Base-by-base conservation (phyloP, 129 eudicot genomes). In the Smallanthus sonchifolius region DNA sequence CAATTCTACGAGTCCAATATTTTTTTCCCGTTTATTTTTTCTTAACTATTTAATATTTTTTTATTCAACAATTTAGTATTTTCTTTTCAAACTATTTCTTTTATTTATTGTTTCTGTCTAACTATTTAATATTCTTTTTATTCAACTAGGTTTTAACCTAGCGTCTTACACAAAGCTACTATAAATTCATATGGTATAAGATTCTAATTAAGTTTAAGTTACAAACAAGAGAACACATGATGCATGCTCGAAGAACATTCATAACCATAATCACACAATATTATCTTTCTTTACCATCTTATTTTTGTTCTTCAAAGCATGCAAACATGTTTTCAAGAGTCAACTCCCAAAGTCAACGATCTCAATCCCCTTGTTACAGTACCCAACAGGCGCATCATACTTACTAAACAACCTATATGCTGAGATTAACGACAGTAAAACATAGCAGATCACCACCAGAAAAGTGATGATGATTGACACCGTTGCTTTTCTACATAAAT, bases 351-450 rank as follows among this genome's bases (percentile, higher is more conserved):
- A 90, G 66, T 75, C 79, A 40, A 89, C 72, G 30, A 78, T 69
- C 76, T 93, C 87, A 7, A 84, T 80, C 37, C 87, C 92, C 75
- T 90, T 87, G 78, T 74, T 72, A 28, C 14, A 57, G 48, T 75
- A 79, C 68, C 72, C 82, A 35, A 81, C 73, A 9, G 98, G 98
- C 19, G 92, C 91, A 60, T 93, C 98, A 72, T 83, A 93, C 61
- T 82, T 91, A 89, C 92, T 90, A 81, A 93, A 93, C 34, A 93
- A 85, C 63, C 96, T 72, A 71, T 93, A 93, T 10, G 98, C 88
- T 3, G 97, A 93, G 44, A 93, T 80, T 7, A 90, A 87, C 0
- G 97, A 88, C 28, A 93, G 83, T 44, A 80, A 81, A 32, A 84
- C 86, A 37, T 93, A 93, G 78, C 97, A 90, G 14, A 88, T 74